Conservation (phyloP, 2,329 filamentous ascomycete genomes). For the Hysterium pulicare region DNA sequence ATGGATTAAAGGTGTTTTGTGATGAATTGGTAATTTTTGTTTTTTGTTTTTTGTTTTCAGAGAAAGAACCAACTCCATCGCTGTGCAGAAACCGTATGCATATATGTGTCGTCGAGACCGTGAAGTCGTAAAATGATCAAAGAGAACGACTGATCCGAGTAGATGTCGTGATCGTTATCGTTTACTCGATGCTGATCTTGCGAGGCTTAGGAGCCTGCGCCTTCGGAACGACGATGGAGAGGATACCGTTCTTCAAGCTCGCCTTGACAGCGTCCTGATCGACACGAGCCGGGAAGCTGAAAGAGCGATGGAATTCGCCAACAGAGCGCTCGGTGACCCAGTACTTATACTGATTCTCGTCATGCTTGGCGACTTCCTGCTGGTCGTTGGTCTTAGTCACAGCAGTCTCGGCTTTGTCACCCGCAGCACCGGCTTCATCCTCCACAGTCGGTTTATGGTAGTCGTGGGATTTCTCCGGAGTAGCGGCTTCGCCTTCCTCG, state of each 20-base stretch:
- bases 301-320: slow-evolving; percentile 58
- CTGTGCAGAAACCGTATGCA: no score
- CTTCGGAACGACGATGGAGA: slow-evolving; percentile 58
- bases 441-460: slow-evolving; percentile 59
- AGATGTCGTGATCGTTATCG: no score
- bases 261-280: slow-evolving; percentile 61
- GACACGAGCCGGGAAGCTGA: slow-evolving; percentile 56
- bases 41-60: no score
- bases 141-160: no score
- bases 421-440: slow-evolving; percentile 48
- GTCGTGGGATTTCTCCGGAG: slow-evolving; percentile 26
- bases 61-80: no score
- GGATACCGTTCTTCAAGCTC: slow-evolving; percentile 58
- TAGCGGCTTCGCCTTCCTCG: slow-evolving; percentile 35
- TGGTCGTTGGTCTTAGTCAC: slow-evolving; percentile 32
- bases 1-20: no score
- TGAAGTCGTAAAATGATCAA: no score
- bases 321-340: slow-evolving; percentile 63
- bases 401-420: slow-evolving; percentile 15
- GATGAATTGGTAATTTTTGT: no score
- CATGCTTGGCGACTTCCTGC: slow-evolving; percentile 37
- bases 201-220: slow-evolving; percentile 45
- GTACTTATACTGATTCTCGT: slow-evolving; percentile 52
- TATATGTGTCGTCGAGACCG: no score
- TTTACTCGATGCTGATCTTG: slow-evolving; percentile 57